phyloP scores from a whole-genome alignment of 2,329 filamentous ascomycete genomes.

The Aspergillus bombycis region DNA sequence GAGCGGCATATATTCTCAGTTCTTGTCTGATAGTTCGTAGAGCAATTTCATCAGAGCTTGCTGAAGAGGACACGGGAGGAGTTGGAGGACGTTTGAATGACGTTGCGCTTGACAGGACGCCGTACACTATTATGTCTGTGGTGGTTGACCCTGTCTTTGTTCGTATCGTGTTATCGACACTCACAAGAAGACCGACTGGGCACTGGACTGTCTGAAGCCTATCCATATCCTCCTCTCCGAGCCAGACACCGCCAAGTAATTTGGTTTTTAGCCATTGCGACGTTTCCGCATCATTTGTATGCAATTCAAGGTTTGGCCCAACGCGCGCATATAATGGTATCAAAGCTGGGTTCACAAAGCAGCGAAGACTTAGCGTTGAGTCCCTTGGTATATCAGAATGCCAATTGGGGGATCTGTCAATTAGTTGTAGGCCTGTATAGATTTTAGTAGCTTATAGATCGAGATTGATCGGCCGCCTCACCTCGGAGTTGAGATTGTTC shows the following conservation, averaged over 20 bases:
- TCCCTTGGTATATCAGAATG: constrained; percentile 39
- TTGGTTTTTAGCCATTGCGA: constrained; percentile 44
- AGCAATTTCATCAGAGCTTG: constrained; percentile 22
- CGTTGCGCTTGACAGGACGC: constrained; percentile 36
- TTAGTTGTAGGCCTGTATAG: constrained; percentile 36
- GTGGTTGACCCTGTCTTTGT: constrained; percentile 25
- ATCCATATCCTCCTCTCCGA: constrained; percentile 37
- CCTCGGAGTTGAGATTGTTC: constrained; percentile 35
- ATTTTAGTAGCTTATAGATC: not conserved
- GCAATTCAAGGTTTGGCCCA: constrained; percentile 45
- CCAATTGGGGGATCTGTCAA: constrained; percentile 36
- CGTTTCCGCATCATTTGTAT: constrained; percentile 34
- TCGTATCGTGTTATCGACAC: constrained; percentile 27
- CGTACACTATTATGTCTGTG: constrained; percentile 45
- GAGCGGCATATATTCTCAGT: constrained; percentile 41
- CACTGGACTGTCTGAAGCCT: constrained; percentile 38
- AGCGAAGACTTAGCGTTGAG: constrained; percentile 35
- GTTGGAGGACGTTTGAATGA: constrained; percentile 37
- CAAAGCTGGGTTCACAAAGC: constrained; percentile 44
- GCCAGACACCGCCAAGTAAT: constrained; percentile 39
- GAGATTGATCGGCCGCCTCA: constrained; percentile 17
- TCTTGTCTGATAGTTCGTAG: constrained; percentile 27
- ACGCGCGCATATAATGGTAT: constrained; percentile 45
- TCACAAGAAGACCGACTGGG: constrained; percentile 42
- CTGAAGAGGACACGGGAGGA: constrained; percentile 38